A percentile compares a stretch with the other conserved stretches of the same genome.
These are phyloP conservation scores for Malus sieversii DNA, from an alignment of 306 rosid genomes.

Conservation along the genomic window DNA sequence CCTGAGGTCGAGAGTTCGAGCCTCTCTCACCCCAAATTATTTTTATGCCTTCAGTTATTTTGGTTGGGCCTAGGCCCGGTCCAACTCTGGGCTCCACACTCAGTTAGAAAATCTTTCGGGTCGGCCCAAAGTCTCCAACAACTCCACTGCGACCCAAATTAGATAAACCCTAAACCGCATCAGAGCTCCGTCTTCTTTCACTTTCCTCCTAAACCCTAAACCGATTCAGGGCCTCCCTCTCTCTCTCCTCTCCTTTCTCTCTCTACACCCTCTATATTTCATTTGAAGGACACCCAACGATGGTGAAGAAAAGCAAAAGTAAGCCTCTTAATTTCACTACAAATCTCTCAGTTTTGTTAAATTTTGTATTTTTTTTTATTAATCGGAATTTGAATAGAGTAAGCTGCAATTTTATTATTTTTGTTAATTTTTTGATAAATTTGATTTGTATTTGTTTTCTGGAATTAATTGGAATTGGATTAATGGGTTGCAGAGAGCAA, in stretches of 20 bases:
- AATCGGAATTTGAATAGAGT: conserved; percentile 32
- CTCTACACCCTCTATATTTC: background rate
- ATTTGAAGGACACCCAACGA: conserved; percentile 11
- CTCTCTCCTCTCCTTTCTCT: background rate
- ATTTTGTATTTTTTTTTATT: background rate
- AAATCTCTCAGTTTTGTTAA: too few relatives aligned
- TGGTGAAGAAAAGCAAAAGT: conserved; percentile 93
- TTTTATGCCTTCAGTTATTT: background rate
- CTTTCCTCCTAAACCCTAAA: conserved; percentile 8
- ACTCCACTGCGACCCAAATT: background rate
- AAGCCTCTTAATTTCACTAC: conserved; percentile 14
- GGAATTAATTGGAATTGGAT: background rate
- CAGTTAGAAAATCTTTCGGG: background rate
- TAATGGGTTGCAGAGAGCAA: conserved; percentile 64
- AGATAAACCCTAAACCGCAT: conserved; percentile 3
- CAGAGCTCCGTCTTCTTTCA: background rate
- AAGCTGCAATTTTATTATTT: conserved; percentile 17
- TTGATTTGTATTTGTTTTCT: background rate
- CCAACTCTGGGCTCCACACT: background rate
- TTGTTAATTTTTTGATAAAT: background rate
- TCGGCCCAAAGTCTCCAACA: background rate
- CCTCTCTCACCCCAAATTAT: conserved; percentile 47
- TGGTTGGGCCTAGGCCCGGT: background rate
- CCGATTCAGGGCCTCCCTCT: background rate
- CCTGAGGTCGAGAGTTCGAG: conserved; percentile 80